A percentile compares a stretch with the other conserved stretches of the same genome.
These are phyloP conservation scores for Phytopythium vexans DNA, from an alignment of 352 stramenopile genomes.

Conservation along the genomic window DNA sequence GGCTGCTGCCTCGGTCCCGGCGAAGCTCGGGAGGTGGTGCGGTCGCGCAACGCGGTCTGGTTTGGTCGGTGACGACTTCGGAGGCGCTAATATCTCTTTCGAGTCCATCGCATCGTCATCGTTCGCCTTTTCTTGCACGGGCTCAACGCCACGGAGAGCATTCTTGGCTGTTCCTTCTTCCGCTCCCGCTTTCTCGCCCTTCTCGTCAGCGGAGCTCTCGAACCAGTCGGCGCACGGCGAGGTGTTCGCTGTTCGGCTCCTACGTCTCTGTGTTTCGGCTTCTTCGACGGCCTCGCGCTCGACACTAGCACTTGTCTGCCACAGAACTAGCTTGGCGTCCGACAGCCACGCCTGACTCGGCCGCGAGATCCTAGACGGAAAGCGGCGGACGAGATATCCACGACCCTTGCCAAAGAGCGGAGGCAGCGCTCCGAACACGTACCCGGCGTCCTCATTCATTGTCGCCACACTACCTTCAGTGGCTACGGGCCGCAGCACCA, in stretches of 20 bases:
- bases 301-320: constrained; percentile 54
- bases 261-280: constrained; percentile 21
- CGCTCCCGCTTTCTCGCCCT: constrained; percentile 8
- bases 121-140: constrained; percentile 11
- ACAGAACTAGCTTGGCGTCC: constrained; percentile 51
- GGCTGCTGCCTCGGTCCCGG: constrained; percentile 1
- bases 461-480: constrained; percentile 14
- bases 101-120: background rate
- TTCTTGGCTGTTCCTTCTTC: constrained; percentile 1
- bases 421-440: constrained; percentile 47
- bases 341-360: constrained; percentile 32
- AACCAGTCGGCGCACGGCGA: constrained; percentile 38
- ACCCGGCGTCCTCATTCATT: constrained; percentile 21
- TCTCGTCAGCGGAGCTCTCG: constrained; percentile 11
- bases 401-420: constrained; percentile 39
- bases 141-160: constrained; percentile 11
- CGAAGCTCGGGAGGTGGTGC: constrained; percentile 23
- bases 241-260: constrained; percentile 9
- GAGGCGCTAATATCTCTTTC: background rate
- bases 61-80: constrained; percentile 8
- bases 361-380: constrained; percentile 13
- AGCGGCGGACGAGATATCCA: constrained; percentile 48
- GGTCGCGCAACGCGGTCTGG: constrained; percentile 24
- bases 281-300: constrained; percentile 41
- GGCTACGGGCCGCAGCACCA: constrained; percentile 29